A percentile compares a stretch with the other conserved stretches of the same genome.
phyloP scores from a whole-genome alignment of 805 yeast species.

The Suhomyces sp. region DNA sequence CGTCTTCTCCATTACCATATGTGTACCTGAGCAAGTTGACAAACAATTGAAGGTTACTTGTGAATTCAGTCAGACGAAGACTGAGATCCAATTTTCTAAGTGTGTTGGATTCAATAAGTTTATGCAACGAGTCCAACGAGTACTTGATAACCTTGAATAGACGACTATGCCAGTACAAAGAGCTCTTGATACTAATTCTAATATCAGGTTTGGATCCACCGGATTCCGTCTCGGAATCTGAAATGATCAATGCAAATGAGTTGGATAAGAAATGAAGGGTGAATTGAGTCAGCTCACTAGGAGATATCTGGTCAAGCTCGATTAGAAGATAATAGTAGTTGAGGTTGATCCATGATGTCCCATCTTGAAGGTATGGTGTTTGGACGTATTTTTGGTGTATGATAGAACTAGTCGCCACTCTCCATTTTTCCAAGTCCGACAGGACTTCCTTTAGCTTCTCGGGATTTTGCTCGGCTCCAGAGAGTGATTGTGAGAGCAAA shows the following conservation, averaged over 20 bases:
- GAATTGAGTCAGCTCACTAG: constrained; percentile 38
- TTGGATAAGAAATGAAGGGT: constrained; percentile 41
- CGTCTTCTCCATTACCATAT: constrained; percentile 6
- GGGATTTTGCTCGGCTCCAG: neutral
- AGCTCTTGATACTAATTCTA: constrained; percentile 18
- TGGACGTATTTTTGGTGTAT: constrained; percentile 26
- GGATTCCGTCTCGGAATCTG: constrained; percentile 13
- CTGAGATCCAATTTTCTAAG: constrained; percentile 14
- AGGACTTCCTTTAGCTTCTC: constrained; percentile 19
- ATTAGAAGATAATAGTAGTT: constrained; percentile 39
- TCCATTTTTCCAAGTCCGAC: constrained; percentile 37
- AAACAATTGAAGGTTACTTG: constrained; percentile 31
- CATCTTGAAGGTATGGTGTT: constrained; percentile 30
- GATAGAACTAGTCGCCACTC: constrained; percentile 26
- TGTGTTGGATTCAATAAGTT: constrained; percentile 13
- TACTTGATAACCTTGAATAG: constrained; percentile 36
- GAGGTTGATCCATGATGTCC: constrained; percentile 32
- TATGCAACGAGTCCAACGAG: constrained; percentile 21
- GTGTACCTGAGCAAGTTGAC: constrained; percentile 31
- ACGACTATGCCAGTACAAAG: constrained; percentile 33
- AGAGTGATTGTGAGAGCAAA: constrained; percentile 16
- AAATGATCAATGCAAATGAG: constrained; percentile 34
- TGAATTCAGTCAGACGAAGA: constrained; percentile 29
- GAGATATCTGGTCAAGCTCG: constrained; percentile 40
- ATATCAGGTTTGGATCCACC: constrained; percentile 10